Evolutionary conservation across 495 filamentous ascomycete species (phyloP).

Genomic region (Neurospora sublineolata): DNA sequence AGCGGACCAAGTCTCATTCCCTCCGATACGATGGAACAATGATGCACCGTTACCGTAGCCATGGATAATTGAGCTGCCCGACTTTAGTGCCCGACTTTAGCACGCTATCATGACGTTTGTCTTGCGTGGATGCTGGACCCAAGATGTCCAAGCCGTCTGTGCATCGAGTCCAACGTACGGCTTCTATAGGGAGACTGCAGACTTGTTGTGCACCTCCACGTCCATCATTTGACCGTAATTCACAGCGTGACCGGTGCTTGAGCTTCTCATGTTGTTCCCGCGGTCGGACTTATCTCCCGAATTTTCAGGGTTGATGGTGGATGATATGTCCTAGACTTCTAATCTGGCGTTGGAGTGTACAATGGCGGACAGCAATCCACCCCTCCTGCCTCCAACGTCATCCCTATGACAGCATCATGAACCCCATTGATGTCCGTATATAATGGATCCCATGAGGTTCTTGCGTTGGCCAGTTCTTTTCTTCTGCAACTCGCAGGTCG

Average conservation of each 20-base stretch:
- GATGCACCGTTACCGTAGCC: not conserved
- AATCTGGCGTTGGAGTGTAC: not conserved
- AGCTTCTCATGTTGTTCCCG: not conserved
- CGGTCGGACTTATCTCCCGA: not conserved
- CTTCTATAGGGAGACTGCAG: not conserved
- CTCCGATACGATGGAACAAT: not conserved
- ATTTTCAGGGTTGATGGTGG: not conserved
- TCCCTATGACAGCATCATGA: not conserved
- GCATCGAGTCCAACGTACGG: not conserved
- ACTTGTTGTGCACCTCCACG: not conserved
- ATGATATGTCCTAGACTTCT: not conserved
- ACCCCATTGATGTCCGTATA: not conserved
- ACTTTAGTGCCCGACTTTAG: not conserved
- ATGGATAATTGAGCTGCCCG: not conserved
- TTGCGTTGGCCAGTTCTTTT: not conserved
- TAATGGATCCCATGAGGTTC: not conserved
- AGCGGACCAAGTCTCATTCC: not conserved
- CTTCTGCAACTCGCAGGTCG: not conserved
- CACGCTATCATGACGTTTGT: not conserved
- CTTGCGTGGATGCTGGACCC: not conserved
- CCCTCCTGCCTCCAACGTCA: not conserved
- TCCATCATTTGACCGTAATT: not conserved
- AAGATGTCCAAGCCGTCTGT: not conserved
- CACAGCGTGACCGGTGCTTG: not conserved
- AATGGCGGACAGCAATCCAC: not conserved